Evolutionary conservation across 805 yeast species (phyloP).

Genomic region (Ogataea paraovalis): DNA sequence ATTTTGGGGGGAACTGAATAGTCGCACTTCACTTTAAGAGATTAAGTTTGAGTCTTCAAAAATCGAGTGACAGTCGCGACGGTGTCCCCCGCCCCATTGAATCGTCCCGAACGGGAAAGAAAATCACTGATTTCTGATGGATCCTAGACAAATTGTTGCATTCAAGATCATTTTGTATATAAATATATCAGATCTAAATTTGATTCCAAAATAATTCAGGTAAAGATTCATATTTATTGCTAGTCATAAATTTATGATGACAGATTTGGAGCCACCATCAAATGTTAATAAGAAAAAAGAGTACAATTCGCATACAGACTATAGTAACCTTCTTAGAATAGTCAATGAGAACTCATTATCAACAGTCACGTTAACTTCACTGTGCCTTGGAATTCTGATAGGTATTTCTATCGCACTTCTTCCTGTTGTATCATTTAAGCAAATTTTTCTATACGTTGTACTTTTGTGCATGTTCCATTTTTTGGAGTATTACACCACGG

Average conservation of each 20-base stretch:
- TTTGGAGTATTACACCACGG: slow-evolving; percentile 78
- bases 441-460: slow-evolving; percentile 42
- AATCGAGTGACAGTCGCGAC: no score
- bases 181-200: no score
- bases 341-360: slow-evolving; percentile 38
- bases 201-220: no score
- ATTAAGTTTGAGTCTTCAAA: no score
- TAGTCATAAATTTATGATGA: neutral
- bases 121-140: neutral
- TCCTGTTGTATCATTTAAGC: slow-evolving; percentile 27
- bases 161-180: no score
- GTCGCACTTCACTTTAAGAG: no score
- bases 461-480: slow-evolving; percentile 66
- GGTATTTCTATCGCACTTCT: slow-evolving; percentile 37
- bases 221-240: no score
- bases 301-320: slow-evolving; percentile 5
- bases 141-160: no score
- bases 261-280: neutral
- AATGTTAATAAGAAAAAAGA: neutral
- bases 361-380: slow-evolving; percentile 41
- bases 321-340: slow-evolving; percentile 4
- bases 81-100: no score
- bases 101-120: neutral
- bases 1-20: no score
- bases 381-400: slow-evolving; percentile 37